A percentile compares a stretch with the other conserved stretches of the same genome.
phyloP scores from a whole-genome alignment of 1,284 basidiomycete genomes.

The Microbotryum violaceum region DNA sequence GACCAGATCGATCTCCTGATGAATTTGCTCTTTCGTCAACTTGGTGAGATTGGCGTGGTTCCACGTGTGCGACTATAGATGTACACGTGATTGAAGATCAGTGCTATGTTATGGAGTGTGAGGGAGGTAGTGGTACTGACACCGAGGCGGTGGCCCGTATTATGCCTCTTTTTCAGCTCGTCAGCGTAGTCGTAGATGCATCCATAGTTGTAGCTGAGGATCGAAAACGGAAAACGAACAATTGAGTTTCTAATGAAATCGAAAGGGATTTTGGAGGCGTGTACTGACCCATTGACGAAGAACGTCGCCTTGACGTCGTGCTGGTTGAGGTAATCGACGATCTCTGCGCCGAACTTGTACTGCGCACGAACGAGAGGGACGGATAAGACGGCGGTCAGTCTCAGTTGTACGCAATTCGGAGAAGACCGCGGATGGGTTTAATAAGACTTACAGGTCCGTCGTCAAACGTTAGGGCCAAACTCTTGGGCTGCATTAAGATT shows the following conservation, averaged over 20 bases:
- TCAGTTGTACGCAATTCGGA: too few species aligned
- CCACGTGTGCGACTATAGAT: slow-evolving; percentile 22
- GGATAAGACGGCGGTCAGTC: too few species aligned
- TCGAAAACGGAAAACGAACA: neutral
- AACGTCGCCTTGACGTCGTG: slow-evolving; percentile 28
- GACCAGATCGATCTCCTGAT: slow-evolving; percentile 12
- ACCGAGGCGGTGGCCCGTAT: slow-evolving; percentile 36
- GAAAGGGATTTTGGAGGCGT: too few species aligned
- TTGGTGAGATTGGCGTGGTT: slow-evolving; percentile 33
- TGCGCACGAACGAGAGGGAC: slow-evolving; percentile 3
- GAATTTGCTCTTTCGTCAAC: slow-evolving; percentile 26
- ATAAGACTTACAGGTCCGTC: too few species aligned
- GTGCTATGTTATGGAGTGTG: slow-evolving; percentile 8
- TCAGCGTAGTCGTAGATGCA: slow-evolving; percentile 37
- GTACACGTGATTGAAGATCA: too few species aligned
- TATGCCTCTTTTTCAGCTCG: slow-evolving; percentile 27
- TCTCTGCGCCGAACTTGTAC: slow-evolving; percentile 26
- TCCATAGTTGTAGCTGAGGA: slow-evolving; percentile 36
- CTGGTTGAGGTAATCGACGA: slow-evolving; percentile 22
- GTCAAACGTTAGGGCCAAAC: too few species aligned
- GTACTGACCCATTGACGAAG: slow-evolving; percentile 15
- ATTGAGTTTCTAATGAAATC: too few species aligned
- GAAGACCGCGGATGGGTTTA: too few species aligned
- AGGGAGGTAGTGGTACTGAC: slow-evolving; percentile 30
- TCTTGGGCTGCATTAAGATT: too few species aligned